A percentile compares a stretch with the other conserved stretches of the same genome.
Conservation (phyloP, 2,329 filamentous ascomycete species). For the Boeremia lycopersici region DNA sequence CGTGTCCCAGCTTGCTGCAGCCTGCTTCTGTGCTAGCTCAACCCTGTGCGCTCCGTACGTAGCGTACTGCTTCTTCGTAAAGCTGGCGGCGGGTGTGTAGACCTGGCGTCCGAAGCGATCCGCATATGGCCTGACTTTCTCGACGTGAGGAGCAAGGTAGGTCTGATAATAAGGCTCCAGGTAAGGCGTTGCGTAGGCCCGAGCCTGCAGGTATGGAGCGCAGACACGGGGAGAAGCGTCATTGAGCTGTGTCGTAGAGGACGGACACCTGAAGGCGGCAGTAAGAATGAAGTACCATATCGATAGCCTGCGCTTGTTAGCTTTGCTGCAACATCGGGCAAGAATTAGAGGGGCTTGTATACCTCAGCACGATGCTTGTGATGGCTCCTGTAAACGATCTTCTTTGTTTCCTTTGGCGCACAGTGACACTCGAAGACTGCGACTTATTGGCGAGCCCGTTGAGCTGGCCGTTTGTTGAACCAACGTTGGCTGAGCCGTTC, state of each 20-base stretch:
- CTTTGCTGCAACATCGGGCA: background rate
- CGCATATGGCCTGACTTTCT: constrained; percentile 75
- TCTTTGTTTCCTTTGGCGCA: constrained; percentile 25
- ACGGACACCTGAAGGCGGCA: constrained; percentile 81
- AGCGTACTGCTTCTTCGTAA: constrained; percentile 65
- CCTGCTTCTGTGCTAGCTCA: constrained; percentile 69
- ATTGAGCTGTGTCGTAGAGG: constrained; percentile 69
- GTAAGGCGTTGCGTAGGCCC: constrained; percentile 72
- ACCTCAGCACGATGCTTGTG: constrained; percentile 44
- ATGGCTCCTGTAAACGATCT: constrained; percentile 34
- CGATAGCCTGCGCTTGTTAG: constrained; percentile 59
- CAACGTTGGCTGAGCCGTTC: constrained; percentile 29
- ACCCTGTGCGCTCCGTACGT: constrained; percentile 78
- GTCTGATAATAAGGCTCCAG: constrained; percentile 82
- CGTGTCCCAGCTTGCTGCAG: constrained; percentile 76
- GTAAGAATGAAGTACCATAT: constrained; percentile 89
- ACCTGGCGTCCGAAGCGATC: constrained; percentile 63
- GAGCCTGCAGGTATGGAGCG: constrained; percentile 75
- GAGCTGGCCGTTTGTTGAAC: constrained; percentile 28
- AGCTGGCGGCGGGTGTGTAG: constrained; percentile 69
- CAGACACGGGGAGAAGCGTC: constrained; percentile 78
- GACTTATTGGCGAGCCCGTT: constrained; percentile 38
- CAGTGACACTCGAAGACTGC: constrained; percentile 25
- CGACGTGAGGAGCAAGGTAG: constrained; percentile 83
- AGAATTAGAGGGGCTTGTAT: background rate